Conservation (phyloP, 208 protist species). For the Leptomonas seymouri region DNA sequence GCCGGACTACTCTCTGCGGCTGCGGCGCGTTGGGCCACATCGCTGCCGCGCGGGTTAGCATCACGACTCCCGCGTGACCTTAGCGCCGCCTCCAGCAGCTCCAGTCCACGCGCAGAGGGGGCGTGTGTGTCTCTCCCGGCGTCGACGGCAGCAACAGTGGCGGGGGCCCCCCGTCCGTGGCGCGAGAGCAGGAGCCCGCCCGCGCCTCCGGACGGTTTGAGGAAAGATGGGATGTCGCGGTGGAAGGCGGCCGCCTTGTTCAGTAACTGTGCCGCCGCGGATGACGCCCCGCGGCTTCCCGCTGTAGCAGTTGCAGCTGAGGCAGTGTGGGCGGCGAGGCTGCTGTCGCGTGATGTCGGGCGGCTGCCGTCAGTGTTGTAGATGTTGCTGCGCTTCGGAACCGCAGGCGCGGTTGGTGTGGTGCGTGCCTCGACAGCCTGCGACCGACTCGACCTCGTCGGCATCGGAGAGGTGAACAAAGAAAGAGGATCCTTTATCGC, state of each 20-base stretch:
- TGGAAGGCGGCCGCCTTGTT: constrained; percentile 2
- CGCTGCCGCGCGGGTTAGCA: background rate
- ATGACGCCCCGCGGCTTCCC: background rate
- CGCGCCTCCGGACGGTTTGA: constrained; percentile 10
- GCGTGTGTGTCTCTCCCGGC: background rate
- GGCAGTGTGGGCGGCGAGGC: background rate
- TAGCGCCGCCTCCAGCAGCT: constrained; percentile 36
- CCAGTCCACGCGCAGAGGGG: constrained; percentile 16
- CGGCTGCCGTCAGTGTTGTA: background rate
- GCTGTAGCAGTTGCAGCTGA: background rate
- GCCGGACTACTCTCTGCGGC: background rate
- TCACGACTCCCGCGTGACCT: constrained; percentile 17
- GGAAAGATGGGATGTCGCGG: constrained; percentile 19
- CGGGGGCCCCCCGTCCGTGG: background rate
- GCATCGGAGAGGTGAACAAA: background rate
- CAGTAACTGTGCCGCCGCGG: background rate
- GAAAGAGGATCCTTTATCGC: background rate
- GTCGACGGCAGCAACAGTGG: background rate
- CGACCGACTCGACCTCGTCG: no score
- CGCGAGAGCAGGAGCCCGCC: background rate
- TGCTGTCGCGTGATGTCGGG: constrained; percentile 15
- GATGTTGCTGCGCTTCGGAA: background rate
- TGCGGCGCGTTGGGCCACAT: background rate
- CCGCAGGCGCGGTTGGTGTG: background rate
- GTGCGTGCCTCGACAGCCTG: background rate